Base-by-base conservation (phyloP, 1,139 yeast genomes). In the Magnusiomyces sp. region DNA sequence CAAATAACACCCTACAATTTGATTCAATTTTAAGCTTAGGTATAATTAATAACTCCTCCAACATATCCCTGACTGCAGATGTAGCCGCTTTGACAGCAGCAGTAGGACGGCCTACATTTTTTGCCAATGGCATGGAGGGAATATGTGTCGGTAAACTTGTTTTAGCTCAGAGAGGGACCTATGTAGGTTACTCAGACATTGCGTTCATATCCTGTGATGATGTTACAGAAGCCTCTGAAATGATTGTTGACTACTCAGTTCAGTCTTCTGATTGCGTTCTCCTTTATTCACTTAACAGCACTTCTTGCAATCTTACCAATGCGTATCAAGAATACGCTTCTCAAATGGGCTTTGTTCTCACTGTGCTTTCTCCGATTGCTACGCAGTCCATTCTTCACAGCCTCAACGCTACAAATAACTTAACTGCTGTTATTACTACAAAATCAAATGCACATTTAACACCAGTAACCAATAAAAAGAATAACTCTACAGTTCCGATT, bases 171-270 rank as follows among this genome's bases (percentile, higher is more conserved):
- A 43, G 44, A 6, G 46, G 42, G 19, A 45, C 45, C 40, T 42
- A 53, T 36, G 50, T 61, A 31, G 54, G 56, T 37, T 52, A 53
- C 53, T 53, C 54, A 29, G 50, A 55, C 23, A 61, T 65, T 31
- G 66, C 66, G 1, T 46, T 63, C 48, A 56, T 65, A 29, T 52
- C 60, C 19, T 65, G 69, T 52, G 69, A 65, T 53, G 58, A 62
- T 45, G 42, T 46, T 11, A 44, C 34, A 1, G 41, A 52, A 40
- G 64, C 64, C 11, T 58, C 60, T 6, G 49, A 50, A 23, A 56
- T 61, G 38, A 55, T 65, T 37, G 48, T 55, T 10, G 52, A 53
- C 32, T 56, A 63, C 6, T 50, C 56, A 9, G 46, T 53, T 34
- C 56, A 57, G n/a, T 56, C 59, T 34, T 59, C 65, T n/a, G 58